Evolutionary conservation across 139 green algal genomes (phyloP), one percentile per base, ranked within the genome.

Genomic region (Diplosphaera chodatii): DNA sequence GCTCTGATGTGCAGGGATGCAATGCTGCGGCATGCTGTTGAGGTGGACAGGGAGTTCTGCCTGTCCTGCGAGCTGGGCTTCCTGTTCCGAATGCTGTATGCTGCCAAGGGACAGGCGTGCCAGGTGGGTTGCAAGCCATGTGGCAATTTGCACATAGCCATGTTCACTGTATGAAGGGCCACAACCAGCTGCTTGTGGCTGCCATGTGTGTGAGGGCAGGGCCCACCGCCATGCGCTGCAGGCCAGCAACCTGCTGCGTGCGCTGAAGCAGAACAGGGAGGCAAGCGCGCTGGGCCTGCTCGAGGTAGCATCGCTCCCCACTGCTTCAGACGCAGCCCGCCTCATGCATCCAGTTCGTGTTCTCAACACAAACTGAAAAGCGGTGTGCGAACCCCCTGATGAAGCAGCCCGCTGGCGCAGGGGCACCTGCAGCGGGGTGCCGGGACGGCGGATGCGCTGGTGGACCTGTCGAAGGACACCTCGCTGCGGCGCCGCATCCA

Each of bases 61-160:
- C 85, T 98, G 29, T 82, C 84, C 2, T 90, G 82, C 65, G 94
- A 98, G 84, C 75, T 96, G 34, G 67, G 70, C 1, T 90, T 97
- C 74, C 86, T 98, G 25, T 93, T 97, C 69, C 80, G 89, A 59
- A 98, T 98, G 92, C 84, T 98, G 75, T 64, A 68, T 32, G 72
- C 68, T 1, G 68, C 81, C 0, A 67, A 78, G 15, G 83, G 83
- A 32, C 74, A 66, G n/a, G 84, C 89, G 13, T 97, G 90, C 84
- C 87, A 91, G 80, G 81, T 83, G 48, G 3, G 68, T 13, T 70
- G 28, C 22, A 59, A 74, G 29, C 25, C 27, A 70, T n/a, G n/a
- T n/a, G 1, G 33, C 16, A 59, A 25, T 18, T 59, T 18, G 48
- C 48, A 59, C 3, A 3, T n/a, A 59, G 48, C 37, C 10, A 8